Base-by-base conservation (phyloP, 2,329 filamentous ascomycete species). In the Fusarium hainanense region DNA sequence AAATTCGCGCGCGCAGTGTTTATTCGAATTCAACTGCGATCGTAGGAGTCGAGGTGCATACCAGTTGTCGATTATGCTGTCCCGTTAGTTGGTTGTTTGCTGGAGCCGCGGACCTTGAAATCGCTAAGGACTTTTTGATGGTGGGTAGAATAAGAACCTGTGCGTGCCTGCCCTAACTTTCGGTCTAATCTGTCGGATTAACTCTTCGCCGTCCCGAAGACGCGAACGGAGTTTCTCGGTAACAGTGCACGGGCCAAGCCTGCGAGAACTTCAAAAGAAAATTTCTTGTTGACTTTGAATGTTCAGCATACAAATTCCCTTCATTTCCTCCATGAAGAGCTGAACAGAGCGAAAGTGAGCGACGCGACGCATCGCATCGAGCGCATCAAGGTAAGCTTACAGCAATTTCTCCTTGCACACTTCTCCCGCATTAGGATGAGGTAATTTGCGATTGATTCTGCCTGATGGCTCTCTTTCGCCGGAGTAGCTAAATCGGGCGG, bases 361-460 rank as follows among this genome's bases (percentile, higher is more conserved):
- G 34, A 28, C 23, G 16, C 27, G 23, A 28, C 18, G 44, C 27
- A 12, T 32, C 18, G 44, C 23, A 12, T 32, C 44, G 37, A 62
- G 50, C 46, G 55, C 48, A 69, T 71, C 54, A 73, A 73, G 78
- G 77, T 79, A 79, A 79, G 77, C 52, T 34, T 7, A 27, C 40
- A 46, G 9, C 7, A 55, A 47, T 57, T 42, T 43, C 43, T 54
- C 37, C 25, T 21, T 57, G 27, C 41, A 66, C 32, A 55, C 58
- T 49, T 60, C 47, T 14, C 30, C 44, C 61, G 40, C 60, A 68
- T 63, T 75, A 91, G 93, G 94, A 97, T 97, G 94, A 92, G 85
- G 92, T 80, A 97, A 97, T 98, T 98, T 98, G 94, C 94, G 94
- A 95, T 95, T 97, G 94, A 98, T 92, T 88, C 86, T 84, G 81